Evolutionary conservation across 225 moss, liverwort and hornwort species (phyloP).

Genomic region (Pseudisothecium myosuroides): DNA sequence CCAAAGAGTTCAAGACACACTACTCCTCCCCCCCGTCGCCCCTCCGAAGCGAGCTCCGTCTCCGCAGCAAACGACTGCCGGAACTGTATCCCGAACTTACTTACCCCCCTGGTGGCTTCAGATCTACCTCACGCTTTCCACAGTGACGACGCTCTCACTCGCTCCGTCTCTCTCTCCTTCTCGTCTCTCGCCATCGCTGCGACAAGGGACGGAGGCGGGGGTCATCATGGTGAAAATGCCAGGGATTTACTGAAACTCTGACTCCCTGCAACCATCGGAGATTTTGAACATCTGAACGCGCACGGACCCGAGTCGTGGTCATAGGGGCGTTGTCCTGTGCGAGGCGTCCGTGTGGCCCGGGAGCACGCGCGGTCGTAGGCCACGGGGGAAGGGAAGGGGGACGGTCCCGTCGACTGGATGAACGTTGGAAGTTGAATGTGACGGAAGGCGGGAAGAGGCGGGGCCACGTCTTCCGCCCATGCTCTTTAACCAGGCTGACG

Average conservation of each 20-base stretch:
- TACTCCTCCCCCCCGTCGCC: not conserved
- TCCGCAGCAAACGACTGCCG: not conserved
- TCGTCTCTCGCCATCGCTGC: not conserved
- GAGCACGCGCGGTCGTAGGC: not conserved
- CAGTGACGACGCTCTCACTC: not conserved
- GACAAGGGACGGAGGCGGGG: not conserved
- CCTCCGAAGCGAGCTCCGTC: not conserved
- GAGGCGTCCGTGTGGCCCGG: not conserved
- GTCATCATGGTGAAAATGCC: not conserved
- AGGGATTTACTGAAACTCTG: not conserved
- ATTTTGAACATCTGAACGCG: not conserved
- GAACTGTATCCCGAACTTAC: not conserved
- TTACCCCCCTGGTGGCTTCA: not conserved
- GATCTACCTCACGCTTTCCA: slow-evolving; percentile 7
- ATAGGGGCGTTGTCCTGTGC: not conserved
- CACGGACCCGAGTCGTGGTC: not conserved
- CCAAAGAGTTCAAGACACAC: not conserved
- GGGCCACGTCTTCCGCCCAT: not conserved
- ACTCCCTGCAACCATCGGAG: not conserved
- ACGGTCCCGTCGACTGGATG: not conserved
- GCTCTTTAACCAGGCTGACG: not conserved
- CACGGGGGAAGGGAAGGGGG: no score
- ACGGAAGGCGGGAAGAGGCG: slow-evolving; percentile 3
- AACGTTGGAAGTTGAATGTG: slow-evolving; percentile 13
- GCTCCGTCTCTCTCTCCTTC: not conserved